A percentile compares a stretch with the other conserved stretches of the same genome.
These are phyloP conservation scores for Saccharomycopsis sp. DNA, from an alignment of 805 yeast species.

Conservation along the genomic window DNA sequence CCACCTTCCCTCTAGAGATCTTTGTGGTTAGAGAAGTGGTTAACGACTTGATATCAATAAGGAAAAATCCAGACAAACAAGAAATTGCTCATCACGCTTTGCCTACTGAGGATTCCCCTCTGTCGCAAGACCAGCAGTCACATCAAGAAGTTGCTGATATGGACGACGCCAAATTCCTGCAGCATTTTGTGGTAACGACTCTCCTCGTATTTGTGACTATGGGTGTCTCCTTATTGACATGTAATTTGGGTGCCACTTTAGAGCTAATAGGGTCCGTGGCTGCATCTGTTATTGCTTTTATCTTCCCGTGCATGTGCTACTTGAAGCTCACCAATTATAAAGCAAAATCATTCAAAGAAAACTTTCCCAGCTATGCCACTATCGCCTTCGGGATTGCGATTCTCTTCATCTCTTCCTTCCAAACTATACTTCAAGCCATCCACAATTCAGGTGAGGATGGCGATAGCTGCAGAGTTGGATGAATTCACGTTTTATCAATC, in stretches of 20 bases:
- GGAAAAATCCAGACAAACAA: slow-evolving; percentile 13
- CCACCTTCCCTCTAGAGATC: slow-evolving; percentile 85
- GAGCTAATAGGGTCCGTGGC: slow-evolving; percentile 91
- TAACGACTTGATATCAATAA: slow-evolving; percentile 42
- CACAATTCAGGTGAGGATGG: slow-evolving; percentile 2
- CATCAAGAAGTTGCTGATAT: no score
- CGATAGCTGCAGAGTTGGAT: neutral
- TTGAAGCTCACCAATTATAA: slow-evolving; percentile 51
- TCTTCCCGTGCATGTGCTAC: slow-evolving; percentile 81
- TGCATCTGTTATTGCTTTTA: slow-evolving; percentile 88
- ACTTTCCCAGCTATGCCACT: slow-evolving; percentile 53
- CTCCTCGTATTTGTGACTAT: slow-evolving; percentile 60
- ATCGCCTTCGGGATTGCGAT: slow-evolving; percentile 66
- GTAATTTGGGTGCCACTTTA: slow-evolving; percentile 82
- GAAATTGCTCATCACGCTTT: slow-evolving; percentile 13
- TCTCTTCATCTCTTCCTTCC: slow-evolving; percentile 74
- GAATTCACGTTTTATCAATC: neutral
- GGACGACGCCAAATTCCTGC: slow-evolving; percentile 1
- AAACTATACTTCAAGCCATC: slow-evolving; percentile 41
- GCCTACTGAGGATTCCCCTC: slow-evolving; percentile 22
- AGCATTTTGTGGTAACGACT: slow-evolving; percentile 61
- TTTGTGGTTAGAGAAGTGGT: slow-evolving; percentile 86
- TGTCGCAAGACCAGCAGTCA: slow-evolving; percentile 30
- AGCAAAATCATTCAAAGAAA: slow-evolving; percentile 36
- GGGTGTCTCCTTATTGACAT: slow-evolving; percentile 70